Conservation (phyloP, 805 yeast species). For the Lachancea sp. region DNA sequence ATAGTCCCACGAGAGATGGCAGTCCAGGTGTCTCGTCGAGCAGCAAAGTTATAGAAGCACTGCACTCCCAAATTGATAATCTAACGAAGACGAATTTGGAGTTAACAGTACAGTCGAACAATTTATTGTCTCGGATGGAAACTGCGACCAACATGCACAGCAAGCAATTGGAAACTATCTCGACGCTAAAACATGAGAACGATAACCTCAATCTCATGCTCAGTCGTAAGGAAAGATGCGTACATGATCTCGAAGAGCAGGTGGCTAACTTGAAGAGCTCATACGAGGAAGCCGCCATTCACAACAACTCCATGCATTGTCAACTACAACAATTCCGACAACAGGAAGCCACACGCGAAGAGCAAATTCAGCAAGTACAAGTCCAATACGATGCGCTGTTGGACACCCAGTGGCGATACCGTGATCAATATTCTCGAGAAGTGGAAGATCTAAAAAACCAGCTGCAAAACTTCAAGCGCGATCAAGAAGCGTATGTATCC, state of each 20-base stretch:
- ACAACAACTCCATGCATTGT: conserved; percentile 6
- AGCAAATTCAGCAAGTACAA: conserved; percentile 17
- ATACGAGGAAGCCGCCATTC: conserved; percentile 7
- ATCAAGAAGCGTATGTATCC: conserved; percentile 3
- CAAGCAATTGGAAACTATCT: conserved; percentile 46
- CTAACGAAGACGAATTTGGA: conserved; percentile 38
- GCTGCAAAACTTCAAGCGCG: conserved; percentile 4
- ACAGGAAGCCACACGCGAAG: conserved; percentile 11
- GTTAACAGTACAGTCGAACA: conserved; percentile 37
- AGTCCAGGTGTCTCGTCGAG: conserved; percentile 15
- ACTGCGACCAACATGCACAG: conserved; percentile 36
- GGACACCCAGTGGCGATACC: conserved; percentile 24
- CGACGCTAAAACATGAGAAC: conserved; percentile 70
- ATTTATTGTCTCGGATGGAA: conserved; percentile 48
- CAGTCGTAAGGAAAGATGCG: conserved; percentile 63
- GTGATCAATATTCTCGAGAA: conserved; percentile 21
- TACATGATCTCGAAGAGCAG: conserved; percentile 56
- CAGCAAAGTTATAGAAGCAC: conserved; percentile 37
- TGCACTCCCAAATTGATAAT: conserved; percentile 46
- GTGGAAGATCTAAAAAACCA: conserved; percentile 11
- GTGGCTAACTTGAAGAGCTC: conserved; percentile 11
- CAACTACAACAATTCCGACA: conserved; percentile 2
- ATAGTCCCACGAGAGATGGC: conserved; percentile 17
- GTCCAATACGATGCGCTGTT: conserved; percentile 23
- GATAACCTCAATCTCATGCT: conserved; percentile 65